Evolutionary conservation across 768 basidiomycete species (phyloP).

Genomic region (Podaxis carcinomalis): DNA sequence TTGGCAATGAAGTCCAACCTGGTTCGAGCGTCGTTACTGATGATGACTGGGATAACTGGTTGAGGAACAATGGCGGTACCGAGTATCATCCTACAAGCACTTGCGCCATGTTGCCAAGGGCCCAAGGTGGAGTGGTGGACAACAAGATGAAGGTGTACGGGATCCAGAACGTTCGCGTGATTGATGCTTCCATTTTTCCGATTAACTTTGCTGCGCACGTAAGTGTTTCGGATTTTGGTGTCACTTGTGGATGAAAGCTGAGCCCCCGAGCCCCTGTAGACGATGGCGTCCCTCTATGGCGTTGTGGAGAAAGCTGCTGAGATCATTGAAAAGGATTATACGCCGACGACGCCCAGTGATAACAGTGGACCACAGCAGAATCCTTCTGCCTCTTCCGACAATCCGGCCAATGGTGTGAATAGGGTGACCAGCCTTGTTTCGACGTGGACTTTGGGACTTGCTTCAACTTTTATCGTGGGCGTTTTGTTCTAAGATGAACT

Average conservation of each 20-base stretch:
- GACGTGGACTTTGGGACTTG: background rate
- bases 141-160: slow-evolving; percentile 30
- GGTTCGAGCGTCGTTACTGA: slow-evolving; percentile 44
- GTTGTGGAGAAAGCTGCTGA: slow-evolving; percentile 22
- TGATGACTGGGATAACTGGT: slow-evolving; percentile 49
- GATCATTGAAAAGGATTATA: slow-evolving; percentile 18
- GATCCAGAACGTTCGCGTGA: slow-evolving; percentile 48
- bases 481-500: background rate
- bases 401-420: background rate
- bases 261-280: slow-evolving; percentile 7
- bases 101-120: slow-evolving; percentile 26
- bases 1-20: slow-evolving; percentile 24
- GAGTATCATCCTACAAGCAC: slow-evolving; percentile 53
- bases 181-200: slow-evolving; percentile 55
- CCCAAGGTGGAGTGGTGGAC: slow-evolving; percentile 29
- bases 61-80: slow-evolving; percentile 37
- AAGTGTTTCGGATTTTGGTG: background rate
- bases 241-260: background rate
- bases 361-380: background rate
- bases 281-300: slow-evolving; percentile 23
- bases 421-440: background rate
- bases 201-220: slow-evolving; percentile 32
- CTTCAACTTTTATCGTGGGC: background rate
- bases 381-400: background rate
- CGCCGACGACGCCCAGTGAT: background rate